These are phyloP conservation scores for Ceratocystis cacaofunesta DNA, from an alignment of 2,329 filamentous ascomycete species.

Conservation along the genomic window DNA sequence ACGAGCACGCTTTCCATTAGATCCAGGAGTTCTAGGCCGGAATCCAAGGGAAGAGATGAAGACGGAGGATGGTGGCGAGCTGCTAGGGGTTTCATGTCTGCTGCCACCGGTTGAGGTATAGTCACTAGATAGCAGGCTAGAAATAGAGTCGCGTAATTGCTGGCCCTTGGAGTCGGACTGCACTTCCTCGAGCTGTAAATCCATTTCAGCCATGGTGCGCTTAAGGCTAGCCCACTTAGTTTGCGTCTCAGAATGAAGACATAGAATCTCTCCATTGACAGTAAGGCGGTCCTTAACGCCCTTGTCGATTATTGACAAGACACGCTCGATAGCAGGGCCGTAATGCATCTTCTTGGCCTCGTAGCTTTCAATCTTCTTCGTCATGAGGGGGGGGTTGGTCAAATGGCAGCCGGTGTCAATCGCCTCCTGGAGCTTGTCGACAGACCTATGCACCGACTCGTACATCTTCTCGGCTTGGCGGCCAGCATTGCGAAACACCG, in stretches of 20 bases:
- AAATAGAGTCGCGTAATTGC: slow-evolving; percentile 80
- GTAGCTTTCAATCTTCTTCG: slow-evolving; percentile 81
- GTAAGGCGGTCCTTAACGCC: slow-evolving; percentile 92
- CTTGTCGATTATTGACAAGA: slow-evolving; percentile 83
- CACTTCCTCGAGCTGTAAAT: slow-evolving; percentile 59
- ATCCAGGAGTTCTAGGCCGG: slow-evolving; percentile 32
- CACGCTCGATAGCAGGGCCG: slow-evolving; percentile 78
- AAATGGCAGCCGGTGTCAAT: slow-evolving; percentile 61
- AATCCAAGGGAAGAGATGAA: slow-evolving; percentile 42
- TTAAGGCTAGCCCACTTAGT: slow-evolving; percentile 67
- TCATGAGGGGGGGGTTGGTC: slow-evolving; percentile 52
- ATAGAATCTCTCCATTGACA: slow-evolving; percentile 86
- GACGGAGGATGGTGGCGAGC: slow-evolving; percentile 47
- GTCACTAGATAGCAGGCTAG: slow-evolving; percentile 69
- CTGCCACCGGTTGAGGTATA: slow-evolving; percentile 51
- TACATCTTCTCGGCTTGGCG: slow-evolving; percentile 92
- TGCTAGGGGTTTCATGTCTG: slow-evolving; percentile 54
- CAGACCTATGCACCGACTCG: slow-evolving; percentile 80
- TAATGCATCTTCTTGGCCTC: slow-evolving; percentile 93
- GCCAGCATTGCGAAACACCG: slow-evolving; percentile 86
- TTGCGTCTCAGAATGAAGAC: slow-evolving; percentile 73
- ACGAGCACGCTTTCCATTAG: slow-evolving; percentile 31
- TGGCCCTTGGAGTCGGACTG: slow-evolving; percentile 48
- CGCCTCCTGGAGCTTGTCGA: slow-evolving; percentile 65
- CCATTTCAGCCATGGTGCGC: slow-evolving; percentile 61